Conservation (phyloP, 2,329 filamentous ascomycete species). For the Colletotrichum melonis region DNA sequence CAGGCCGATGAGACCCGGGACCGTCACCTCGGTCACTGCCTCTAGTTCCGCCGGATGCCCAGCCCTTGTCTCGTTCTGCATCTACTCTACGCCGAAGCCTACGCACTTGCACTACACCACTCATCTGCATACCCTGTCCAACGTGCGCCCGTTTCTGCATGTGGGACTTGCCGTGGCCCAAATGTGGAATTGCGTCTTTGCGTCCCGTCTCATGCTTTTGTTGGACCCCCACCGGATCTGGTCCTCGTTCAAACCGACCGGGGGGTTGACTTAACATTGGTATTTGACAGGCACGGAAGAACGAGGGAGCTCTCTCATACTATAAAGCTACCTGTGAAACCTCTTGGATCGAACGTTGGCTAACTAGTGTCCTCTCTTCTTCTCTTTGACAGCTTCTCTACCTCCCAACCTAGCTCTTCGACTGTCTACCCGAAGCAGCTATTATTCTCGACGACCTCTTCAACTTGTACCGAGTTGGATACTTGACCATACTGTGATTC, state of each 20-base stretch:
- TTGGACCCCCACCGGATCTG: conserved; percentile 33
- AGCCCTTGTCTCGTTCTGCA: conserved; percentile 5
- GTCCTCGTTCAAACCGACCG: conserved; percentile 17
- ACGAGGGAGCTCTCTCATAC: conserved; percentile 14
- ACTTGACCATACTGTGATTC: conserved; percentile 5
- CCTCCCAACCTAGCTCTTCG: not conserved
- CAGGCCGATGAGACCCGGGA: conserved; percentile 30
- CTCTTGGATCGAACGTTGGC: conserved; percentile 7
- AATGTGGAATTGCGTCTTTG: conserved; percentile 26
- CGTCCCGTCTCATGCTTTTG: conserved; percentile 26
- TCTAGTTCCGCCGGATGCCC: conserved; percentile 25
- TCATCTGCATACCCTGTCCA: conserved; percentile 21
- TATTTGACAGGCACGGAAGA: conserved; percentile 19
- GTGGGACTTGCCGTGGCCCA: conserved; percentile 26
- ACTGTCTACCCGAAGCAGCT: not conserved
- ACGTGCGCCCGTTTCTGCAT: conserved; percentile 21
- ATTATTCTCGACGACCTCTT: not conserved
- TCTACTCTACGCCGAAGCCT: not conserved
- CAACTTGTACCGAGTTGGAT: not conserved
- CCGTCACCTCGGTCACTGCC: conserved; percentile 28
- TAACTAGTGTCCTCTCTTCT: conserved; percentile 11
- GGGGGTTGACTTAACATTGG: conserved; percentile 24
- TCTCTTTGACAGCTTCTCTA: conserved; percentile 1
- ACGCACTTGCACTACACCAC: not conserved
- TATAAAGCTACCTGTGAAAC: conserved; percentile 31